A percentile compares a stretch with the other conserved stretches of the same genome.
phyloP scores from a whole-genome alignment of 75 land plant species.

The Selaginella moellendorffii region DNA sequence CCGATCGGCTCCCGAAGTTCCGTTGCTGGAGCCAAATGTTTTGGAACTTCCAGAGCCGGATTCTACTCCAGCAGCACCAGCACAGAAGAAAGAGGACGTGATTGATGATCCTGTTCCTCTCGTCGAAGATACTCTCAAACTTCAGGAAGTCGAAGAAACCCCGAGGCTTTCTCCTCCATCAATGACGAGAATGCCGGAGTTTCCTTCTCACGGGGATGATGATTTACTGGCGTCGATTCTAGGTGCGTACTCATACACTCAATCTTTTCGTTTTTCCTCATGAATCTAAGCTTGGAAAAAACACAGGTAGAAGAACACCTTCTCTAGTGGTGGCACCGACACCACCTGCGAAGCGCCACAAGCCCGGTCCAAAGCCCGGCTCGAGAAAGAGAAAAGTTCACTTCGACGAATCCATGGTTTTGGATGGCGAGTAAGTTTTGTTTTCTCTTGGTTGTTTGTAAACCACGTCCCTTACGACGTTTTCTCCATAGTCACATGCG shows the following conservation, averaged over 20 bases:
- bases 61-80: no score
- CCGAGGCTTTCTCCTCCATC: background rate
- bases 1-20: background rate
- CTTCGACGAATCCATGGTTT: conserved; percentile 56
- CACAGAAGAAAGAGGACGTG: no score
- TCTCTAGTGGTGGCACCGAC: conserved; percentile 49
- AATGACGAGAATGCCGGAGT: conserved; percentile 8
- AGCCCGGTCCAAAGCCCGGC: conserved; percentile 26
- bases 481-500: conserved; percentile 47
- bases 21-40: background rate
- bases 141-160: background rate
- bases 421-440: conserved; percentile 83
- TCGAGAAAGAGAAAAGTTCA: conserved; percentile 57
- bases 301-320: conserved; percentile 36
- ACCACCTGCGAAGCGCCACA: conserved; percentile 32
- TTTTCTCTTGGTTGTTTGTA: conserved; percentile 2
- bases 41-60: background rate
- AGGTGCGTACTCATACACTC: conserved; percentile 33
- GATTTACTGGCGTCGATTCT: conserved; percentile 80
- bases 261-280: conserved; percentile 1
- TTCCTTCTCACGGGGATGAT: conserved; percentile 60
- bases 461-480: background rate
- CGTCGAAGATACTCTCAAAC: background rate
- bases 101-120: no score
- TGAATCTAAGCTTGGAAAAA: background rate